phyloP scores from a whole-genome alignment of 495 filamentous ascomycete species.

The Hypoxylon cercidicola region DNA sequence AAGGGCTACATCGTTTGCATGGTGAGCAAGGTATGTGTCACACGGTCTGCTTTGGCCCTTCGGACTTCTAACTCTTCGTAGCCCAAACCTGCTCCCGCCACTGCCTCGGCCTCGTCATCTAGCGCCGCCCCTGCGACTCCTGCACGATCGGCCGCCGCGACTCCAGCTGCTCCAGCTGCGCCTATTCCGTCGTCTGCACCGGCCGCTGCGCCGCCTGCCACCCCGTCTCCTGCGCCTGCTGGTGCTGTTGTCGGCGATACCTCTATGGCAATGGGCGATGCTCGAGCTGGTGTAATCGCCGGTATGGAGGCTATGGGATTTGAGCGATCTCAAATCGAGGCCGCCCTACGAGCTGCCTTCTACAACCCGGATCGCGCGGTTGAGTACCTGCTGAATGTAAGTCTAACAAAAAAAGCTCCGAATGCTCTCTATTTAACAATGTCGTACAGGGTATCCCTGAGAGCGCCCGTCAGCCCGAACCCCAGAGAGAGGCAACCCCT shows the following conservation, averaged over 20 bases:
- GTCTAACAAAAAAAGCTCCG: constrained; percentile 43
- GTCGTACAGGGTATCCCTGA: constrained; percentile 86
- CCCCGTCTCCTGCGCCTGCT: constrained; percentile 64
- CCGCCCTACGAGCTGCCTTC: constrained; percentile 94
- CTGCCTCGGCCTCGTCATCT: constrained; percentile 64
- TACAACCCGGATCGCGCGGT: constrained; percentile 97
- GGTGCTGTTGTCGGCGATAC: constrained; percentile 65
- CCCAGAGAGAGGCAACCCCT: constrained; percentile 43
- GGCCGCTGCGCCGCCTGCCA: constrained; percentile 74
- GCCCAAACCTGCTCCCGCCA: constrained; percentile 74
- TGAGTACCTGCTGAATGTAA: constrained; percentile 89
- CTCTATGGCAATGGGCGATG: constrained; percentile 81
- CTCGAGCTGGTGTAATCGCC: constrained; percentile 85
- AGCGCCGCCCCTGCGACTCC: constrained; percentile 72
- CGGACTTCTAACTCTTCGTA: constrained; percentile 34
- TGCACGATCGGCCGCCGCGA: constrained; percentile 68
- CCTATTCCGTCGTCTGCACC: constrained; percentile 59
- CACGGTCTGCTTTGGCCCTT: constrained; percentile 1
- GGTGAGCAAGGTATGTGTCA: constrained; percentile 80
- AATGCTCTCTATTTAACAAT: constrained; percentile 6
- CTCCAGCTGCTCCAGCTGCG: constrained; percentile 69
- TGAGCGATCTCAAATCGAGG: constrained; percentile 82
- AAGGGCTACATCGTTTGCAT: constrained; percentile 99
- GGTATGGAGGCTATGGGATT: constrained; percentile 99
- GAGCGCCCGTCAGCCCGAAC: constrained; percentile 67